Evolutionary conservation across 768 basidiomycete genomes (phyloP).

Genomic region (Pleurotus tuoliensis): DNA sequence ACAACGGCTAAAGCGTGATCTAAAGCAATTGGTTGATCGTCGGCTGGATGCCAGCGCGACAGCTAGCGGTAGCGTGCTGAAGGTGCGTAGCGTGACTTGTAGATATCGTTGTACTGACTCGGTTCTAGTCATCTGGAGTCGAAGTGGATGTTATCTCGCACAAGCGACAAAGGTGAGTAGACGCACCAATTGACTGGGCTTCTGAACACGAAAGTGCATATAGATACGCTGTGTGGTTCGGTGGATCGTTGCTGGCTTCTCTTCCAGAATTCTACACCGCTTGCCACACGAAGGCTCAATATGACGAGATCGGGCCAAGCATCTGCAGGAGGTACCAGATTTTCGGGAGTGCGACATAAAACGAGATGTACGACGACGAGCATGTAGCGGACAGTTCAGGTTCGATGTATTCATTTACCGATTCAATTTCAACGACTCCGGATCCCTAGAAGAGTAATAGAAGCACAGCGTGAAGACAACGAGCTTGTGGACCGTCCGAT

Average conservation of each 20-base stretch:
- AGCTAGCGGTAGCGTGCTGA: conserved; percentile 70
- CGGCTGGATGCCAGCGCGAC: conserved; percentile 75
- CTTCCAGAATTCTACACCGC: conserved; percentile 93
- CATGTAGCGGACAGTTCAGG: neutral
- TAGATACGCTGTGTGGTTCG: conserved; percentile 96
- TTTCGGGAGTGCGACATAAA: conserved; percentile 83
- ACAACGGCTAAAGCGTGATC: conserved; percentile 91
- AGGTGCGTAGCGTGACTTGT: conserved; percentile 42
- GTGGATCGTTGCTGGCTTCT: conserved; percentile 91
- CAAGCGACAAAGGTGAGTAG: conserved; percentile 83
- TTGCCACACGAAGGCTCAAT: conserved; percentile 92
- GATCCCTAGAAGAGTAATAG: too few relatives aligned
- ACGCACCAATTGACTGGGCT: neutral
- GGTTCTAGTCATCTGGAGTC: conserved; percentile 81
- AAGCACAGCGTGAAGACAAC: too few relatives aligned
- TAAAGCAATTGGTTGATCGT: conserved; percentile 91
- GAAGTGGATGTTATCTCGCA: conserved; percentile 98
- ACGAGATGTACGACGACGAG: neutral
- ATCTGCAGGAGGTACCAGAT: conserved; percentile 93
- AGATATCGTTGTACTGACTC: neutral
- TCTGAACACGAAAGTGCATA: too few relatives aligned
- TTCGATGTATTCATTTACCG: neutral
- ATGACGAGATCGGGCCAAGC: conserved; percentile 89
- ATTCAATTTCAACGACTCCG: neutral
- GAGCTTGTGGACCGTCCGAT: too few relatives aligned